Evolutionary conservation across 805 yeast species (phyloP).

Genomic region (Groenewaldozyma tartarivorans): DNA sequence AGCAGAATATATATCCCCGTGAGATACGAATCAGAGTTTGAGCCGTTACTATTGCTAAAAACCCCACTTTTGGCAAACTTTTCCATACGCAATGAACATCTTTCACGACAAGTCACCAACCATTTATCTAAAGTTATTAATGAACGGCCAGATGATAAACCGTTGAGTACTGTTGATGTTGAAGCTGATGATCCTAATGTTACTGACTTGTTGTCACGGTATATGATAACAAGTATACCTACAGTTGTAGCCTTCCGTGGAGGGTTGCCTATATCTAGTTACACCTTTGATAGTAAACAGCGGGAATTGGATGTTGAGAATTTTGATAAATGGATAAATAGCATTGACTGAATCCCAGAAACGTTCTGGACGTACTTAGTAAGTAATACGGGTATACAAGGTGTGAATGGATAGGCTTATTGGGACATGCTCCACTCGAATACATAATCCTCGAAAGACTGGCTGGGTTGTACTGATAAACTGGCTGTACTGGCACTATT

Average conservation of each 20-base stretch:
- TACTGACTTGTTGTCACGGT: conserved; percentile 47
- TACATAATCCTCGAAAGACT: no score
- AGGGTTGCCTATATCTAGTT: conserved; percentile 45
- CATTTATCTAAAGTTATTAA: conserved; percentile 44
- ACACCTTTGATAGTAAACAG: conserved; percentile 15
- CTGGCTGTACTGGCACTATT: no score
- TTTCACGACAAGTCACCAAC: conserved; percentile 53
- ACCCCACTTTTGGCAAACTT: conserved; percentile 65
- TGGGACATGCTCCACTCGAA: no score
- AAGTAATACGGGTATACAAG: no score
- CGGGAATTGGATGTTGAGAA: conserved; percentile 19
- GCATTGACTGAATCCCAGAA: conserved; percentile 6
- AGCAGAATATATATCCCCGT: conserved; percentile 35
- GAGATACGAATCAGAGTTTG: conserved; percentile 49
- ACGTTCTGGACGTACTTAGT: conserved; percentile 5
- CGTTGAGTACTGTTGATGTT: conserved; percentile 57
- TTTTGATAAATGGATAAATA: conserved; percentile 35
- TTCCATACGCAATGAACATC: conserved; percentile 54
- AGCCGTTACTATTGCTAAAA: conserved; percentile 38
- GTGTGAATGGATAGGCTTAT: no score
- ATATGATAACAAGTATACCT: conserved; percentile 51
- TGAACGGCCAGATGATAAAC: conserved; percentile 38
- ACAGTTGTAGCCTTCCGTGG: conserved; percentile 57
- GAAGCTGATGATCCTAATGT: conserved; percentile 61
- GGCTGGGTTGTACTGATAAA: no score